A percentile compares a stretch with the other conserved stretches of the same genome.
Conservation (phyloP, 2,329 filamentous ascomycete species). For the Cercospora zeae-maydis region DNA sequence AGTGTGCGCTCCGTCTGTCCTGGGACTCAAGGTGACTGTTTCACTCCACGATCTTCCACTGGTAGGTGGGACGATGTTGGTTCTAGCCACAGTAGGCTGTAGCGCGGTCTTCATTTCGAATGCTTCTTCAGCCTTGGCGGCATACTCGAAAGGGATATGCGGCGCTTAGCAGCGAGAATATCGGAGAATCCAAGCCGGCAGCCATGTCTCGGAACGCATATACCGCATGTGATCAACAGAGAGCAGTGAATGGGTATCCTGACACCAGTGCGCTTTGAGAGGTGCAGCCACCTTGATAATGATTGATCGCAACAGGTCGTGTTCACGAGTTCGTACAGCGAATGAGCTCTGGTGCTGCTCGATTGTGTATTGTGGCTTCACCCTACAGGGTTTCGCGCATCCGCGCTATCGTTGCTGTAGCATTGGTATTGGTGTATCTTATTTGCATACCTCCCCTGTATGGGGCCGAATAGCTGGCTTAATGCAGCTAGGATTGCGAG, state of each 20-base stretch:
- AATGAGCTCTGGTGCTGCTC: background rate
- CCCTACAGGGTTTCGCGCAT: background rate
- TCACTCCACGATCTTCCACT: background rate
- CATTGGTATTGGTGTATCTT: background rate
- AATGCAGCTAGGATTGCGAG: conserved; percentile 4
- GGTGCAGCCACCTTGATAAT: background rate
- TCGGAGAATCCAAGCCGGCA: background rate
- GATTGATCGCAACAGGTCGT: background rate
- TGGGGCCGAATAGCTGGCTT: background rate
- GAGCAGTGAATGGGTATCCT: background rate
- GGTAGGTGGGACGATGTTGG: background rate
- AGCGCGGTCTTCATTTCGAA: background rate
- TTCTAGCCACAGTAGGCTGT: background rate
- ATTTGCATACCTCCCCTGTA: background rate
- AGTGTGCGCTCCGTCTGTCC: background rate
- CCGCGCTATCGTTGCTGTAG: background rate
- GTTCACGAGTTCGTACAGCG: background rate
- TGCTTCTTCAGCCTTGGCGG: conserved; percentile 1
- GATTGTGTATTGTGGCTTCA: background rate
- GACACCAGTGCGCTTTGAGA: background rate
- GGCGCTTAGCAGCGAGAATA: background rate
- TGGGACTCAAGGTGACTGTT: background rate
- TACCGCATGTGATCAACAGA: background rate
- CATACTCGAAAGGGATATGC: conserved; percentile 4
- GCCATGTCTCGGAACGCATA: conserved; percentile 4